phyloP scores from a whole-genome alignment of 495 filamentous ascomycete species.

The Xylaria palmicola region DNA sequence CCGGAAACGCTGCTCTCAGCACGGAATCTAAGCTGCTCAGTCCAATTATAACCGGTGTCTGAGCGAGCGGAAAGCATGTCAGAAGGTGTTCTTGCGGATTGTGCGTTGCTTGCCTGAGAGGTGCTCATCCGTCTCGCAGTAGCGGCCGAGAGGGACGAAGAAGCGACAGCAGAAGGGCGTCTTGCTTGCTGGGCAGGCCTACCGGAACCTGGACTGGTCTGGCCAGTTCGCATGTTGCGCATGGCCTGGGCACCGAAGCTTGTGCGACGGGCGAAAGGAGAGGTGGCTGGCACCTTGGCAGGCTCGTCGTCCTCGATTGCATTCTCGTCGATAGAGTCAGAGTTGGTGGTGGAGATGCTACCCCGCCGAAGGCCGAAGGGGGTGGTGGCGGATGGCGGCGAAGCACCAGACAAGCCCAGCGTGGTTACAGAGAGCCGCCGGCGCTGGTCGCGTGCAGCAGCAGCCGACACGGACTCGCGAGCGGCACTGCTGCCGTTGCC shows the following conservation, averaged over 20 bases:
- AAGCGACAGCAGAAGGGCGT: slow-evolving; percentile 25
- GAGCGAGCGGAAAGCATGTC: slow-evolving; percentile 55
- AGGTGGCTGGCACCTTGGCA: slow-evolving; percentile 54
- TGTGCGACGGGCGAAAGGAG: slow-evolving; percentile 80
- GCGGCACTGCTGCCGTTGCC: slow-evolving; percentile 43
- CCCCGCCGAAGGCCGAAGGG: slow-evolving; percentile 60
- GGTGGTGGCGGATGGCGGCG: slow-evolving; percentile 63
- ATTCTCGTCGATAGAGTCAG: slow-evolving; percentile 80
- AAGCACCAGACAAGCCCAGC: slow-evolving; percentile 74
- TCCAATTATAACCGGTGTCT: slow-evolving; percentile 94
- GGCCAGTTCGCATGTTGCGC: slow-evolving; percentile 45
- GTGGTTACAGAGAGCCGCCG: slow-evolving; percentile 88
- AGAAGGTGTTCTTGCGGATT: slow-evolving; percentile 57
- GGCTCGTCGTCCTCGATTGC: slow-evolving; percentile 79
- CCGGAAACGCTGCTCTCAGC: slow-evolving; percentile 78
- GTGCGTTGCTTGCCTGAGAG: slow-evolving; percentile 55
- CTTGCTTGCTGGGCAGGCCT: slow-evolving; percentile 33
- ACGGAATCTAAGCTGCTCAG: slow-evolving; percentile 85
- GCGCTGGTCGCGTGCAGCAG: slow-evolving; percentile 68
- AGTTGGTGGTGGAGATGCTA: slow-evolving; percentile 72
- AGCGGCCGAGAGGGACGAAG: slow-evolving; percentile 21
- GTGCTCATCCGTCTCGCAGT: slow-evolving; percentile 32
- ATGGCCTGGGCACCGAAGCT: slow-evolving; percentile 90
- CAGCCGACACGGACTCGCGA: slow-evolving; percentile 62
- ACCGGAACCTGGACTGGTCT: slow-evolving; percentile 52